Evolutionary conservation across 306 rosid species (phyloP).

Genomic region (Gleditsia sinensis): DNA sequence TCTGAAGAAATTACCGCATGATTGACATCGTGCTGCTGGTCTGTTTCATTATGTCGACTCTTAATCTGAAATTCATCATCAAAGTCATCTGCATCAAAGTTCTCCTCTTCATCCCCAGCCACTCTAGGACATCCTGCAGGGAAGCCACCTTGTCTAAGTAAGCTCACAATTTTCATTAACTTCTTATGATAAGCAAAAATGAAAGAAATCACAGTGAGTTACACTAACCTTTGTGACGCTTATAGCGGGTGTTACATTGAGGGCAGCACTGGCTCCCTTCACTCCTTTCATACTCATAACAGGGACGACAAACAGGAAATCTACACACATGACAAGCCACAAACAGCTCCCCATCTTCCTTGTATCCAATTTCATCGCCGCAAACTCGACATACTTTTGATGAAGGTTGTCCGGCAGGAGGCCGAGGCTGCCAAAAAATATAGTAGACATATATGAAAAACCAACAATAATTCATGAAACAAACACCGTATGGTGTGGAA

Average conservation of each 20-base stretch:
- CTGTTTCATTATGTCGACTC: constrained; percentile 39
- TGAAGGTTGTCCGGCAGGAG: constrained; percentile 42
- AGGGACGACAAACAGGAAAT: constrained; percentile 90
- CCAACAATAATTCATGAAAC: not conserved
- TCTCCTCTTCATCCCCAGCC: constrained; percentile 80
- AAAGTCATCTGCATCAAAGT: constrained; percentile 75
- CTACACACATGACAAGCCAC: constrained; percentile 83
- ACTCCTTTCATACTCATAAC: constrained; percentile 90
- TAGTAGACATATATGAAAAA: not conserved
- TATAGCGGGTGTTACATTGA: constrained; percentile 87
- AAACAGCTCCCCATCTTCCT: constrained; percentile 70
- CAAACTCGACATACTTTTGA: constrained; percentile 74
- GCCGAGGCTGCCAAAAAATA: constrained; percentile 45
- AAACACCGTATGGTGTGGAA: not conserved
- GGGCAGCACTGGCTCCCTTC: constrained; percentile 92
- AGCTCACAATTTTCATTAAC: not conserved
- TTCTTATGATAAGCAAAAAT: not conserved
- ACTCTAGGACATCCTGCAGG: constrained; percentile 84
- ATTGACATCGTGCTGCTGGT: constrained; percentile 35
- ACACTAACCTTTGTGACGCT: constrained; percentile 76
- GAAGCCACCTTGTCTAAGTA: constrained; percentile 9
- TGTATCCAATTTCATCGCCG: constrained; percentile 81
- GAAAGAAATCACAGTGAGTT: not conserved
- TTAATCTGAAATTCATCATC: constrained; percentile 85
- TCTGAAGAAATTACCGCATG: constrained; percentile 49